Base-by-base conservation (phyloP, 1,284 basidiomycete genomes). In the Meira miltonrushii region DNA sequence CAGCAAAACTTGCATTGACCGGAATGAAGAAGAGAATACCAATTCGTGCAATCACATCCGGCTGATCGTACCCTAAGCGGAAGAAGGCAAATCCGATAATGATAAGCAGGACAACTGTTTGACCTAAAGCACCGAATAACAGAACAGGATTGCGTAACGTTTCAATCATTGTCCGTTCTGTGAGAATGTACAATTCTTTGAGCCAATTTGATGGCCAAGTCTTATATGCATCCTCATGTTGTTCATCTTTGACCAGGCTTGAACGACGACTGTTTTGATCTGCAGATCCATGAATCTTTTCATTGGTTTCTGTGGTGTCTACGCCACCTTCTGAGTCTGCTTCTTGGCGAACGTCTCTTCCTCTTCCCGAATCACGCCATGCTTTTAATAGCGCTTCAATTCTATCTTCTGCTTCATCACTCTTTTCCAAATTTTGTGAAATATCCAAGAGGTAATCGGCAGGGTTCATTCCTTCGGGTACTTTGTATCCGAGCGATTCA, bases 41-140 rank as follows among this genome's bases (percentile, higher is more conserved):
- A 43, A 71, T 56, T 2, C 69, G 57, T 0, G 65, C 67, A 8
- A 71, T 58, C 1, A 66, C 69, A 8, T 67, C 69, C 8, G 60
- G 56, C 41, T 69, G 65, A 23, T 64, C 52, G 33, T 55, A 7
- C 13, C 38, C 19, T 9, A 69, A 55, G 12, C 69, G 62, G 51
- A 69, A 69, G 39, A 69, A 71, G 17, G 67, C 65, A 10, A 69
- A 61, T 12, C 60, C 59, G 17, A 67, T 65, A 25, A 69, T 41
- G 13, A 64, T 58, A n/a, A 69, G 58, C 3, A 54, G 39, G 28
- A 54, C 39, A n/a, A 60, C 37, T 13, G 58, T 61, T 41, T 61
- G 59, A 23, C 25, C 59, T 8, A 41, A 17, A 28, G 38, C 37
- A 1, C 55, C 59, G 52, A 53, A 25, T 9, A 60, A 33, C 19